These are phyloP conservation scores for Purshia tridentata DNA, from an alignment of 306 rosid species.

Conservation along the genomic window DNA sequence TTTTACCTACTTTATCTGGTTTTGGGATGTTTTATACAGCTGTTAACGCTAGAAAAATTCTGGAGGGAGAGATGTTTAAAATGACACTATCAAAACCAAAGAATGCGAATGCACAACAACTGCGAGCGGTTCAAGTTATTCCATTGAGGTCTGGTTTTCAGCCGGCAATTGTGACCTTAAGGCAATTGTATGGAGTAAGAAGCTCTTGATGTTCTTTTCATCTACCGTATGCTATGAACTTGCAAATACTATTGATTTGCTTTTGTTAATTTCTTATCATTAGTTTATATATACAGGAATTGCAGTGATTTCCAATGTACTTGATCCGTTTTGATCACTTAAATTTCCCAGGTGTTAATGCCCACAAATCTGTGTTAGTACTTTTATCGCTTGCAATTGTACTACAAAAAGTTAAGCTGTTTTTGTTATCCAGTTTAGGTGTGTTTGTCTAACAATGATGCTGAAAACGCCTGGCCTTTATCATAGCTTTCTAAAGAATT, in stretches of 20 bases:
- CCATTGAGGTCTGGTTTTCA: conserved; percentile 56
- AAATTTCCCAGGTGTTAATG: background rate
- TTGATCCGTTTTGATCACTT: background rate
- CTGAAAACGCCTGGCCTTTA: background rate
- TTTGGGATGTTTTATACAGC: conserved; percentile 40
- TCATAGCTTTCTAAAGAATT: background rate
- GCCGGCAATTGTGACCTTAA: conserved; percentile 50
- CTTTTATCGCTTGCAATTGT: background rate
- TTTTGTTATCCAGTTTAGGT: background rate
- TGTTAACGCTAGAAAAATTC: conserved; percentile 37
- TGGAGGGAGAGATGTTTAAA: conserved; percentile 66
- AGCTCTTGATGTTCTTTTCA: conserved; percentile 24
- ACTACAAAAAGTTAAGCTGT: background rate
- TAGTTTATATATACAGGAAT: background rate
- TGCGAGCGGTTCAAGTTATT: conserved; percentile 40
- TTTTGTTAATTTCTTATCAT: background rate
- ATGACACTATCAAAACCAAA: conserved; percentile 55
- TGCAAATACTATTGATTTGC: background rate
- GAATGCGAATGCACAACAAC: conserved; percentile 53
- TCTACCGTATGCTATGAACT: background rate
- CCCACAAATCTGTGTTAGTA: background rate
- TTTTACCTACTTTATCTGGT: background rate
- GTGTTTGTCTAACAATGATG: background rate
- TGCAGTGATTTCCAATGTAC: background rate
- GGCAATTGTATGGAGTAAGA: conserved; percentile 39